Conservation (phyloP, 2,329 filamentous ascomycete species). For the Chaetoscypha palmicola region DNA sequence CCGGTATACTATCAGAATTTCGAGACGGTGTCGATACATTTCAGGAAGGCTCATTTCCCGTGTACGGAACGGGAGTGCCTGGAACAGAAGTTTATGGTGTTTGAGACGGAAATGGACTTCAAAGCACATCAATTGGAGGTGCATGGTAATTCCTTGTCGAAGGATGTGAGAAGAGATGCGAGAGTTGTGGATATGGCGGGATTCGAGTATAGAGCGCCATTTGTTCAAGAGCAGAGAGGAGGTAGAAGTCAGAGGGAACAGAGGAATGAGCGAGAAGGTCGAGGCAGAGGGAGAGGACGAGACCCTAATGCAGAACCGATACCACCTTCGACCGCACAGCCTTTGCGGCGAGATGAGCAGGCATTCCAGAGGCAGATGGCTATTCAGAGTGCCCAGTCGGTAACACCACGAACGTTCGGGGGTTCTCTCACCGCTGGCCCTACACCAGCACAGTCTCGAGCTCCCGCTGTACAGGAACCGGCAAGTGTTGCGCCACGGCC, state of each 20-base stretch:
- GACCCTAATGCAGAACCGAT: constrained; percentile 82
- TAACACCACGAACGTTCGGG: constrained; percentile 74
- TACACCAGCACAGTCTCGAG: constrained; percentile 38
- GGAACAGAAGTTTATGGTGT: constrained; percentile 97
- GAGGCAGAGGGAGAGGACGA: constrained; percentile 57
- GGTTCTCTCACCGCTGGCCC: constrained; percentile 59
- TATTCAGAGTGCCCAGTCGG: constrained; percentile 79
- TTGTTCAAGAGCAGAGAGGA: constrained; percentile 48
- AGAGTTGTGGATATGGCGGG: constrained; percentile 78
- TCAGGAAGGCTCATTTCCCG: constrained; percentile 77
- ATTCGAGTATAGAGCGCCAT: constrained; percentile 73
- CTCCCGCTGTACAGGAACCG: constrained; percentile 20
- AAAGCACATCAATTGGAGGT: constrained; percentile 86
- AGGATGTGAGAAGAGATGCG: constrained; percentile 76
- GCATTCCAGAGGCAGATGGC: constrained; percentile 90
- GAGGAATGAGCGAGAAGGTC: constrained; percentile 34
- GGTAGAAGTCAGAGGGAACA: constrained; percentile 39
- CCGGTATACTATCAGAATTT: constrained; percentile 93
- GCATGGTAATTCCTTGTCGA: constrained; percentile 73
- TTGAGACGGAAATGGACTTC: constrained; percentile 87
- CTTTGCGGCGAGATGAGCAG: constrained; percentile 76
- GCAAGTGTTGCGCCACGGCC: constrained; percentile 16
- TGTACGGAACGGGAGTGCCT: constrained; percentile 81
- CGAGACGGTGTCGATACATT: constrained; percentile 77
- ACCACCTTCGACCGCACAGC: constrained; percentile 69